Evolutionary conservation across 139 green algal genomes (phyloP), one percentile per base, ranked within the genome.

Genomic region (Closterium sp.): DNA sequence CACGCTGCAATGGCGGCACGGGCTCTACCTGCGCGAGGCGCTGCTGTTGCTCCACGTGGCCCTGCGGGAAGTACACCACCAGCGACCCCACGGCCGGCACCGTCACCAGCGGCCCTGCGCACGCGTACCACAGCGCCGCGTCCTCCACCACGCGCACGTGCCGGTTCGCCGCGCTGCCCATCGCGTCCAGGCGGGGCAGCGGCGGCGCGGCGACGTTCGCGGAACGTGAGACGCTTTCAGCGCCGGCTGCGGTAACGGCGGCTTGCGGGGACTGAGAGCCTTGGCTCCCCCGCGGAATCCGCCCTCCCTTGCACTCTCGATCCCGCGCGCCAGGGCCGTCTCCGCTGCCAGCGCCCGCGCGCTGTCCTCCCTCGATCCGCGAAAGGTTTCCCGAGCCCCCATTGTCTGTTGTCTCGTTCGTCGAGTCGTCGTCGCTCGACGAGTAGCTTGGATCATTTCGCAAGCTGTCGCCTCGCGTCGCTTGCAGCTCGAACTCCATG

Each of bases 51-150:
- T 79, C 62, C 62, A n/a, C 70, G 89, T 92, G 89, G 31, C 70
- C 89, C 89, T 92, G 89, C 70, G 89, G 89, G 31, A 91, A 92
- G 86, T 92, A 92, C 28, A 93, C 28, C 28, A 92, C 89, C n/a
- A 62, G 30, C 89, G 89, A 50, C 28, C 89, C 89, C 28, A 92
- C 89, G 79, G 17, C 89, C 70, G 89, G 84, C 28, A 92, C 30
- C 50, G 89, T 31, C 28, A 92, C 89, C 70, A 92, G 79, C 70
- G 84, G 84, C 28, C 89, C 89, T 11, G 89, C 89, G 89, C 50
- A 91, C 89, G 89, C 85, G 73, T 92, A 86, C 89, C 89, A 92
- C 30, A 92, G 70, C 28, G 28, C 86, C 84, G 89, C 29, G n/a
- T 92, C 89, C 62, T 79, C 17, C 62, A 79, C 62, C 17, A 4